Evolutionary conservation across 306 rosid genomes (phyloP), one percentile per base, ranked within the genome.

Genomic region (Alnus rubra): DNA sequence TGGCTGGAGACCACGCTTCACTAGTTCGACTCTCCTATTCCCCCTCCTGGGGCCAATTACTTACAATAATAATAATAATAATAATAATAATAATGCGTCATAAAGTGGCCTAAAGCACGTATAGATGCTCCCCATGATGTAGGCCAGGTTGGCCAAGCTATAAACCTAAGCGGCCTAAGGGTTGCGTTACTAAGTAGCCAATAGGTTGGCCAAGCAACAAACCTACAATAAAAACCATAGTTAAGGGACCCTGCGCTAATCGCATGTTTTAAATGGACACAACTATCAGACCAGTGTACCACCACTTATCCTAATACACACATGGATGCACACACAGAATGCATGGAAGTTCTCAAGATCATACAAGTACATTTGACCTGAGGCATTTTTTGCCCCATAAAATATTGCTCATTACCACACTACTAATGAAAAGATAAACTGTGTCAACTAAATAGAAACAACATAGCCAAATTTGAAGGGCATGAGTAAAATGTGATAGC

Each of bases 141-240:
- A 63, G n/a, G 12, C 39, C 31, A 30, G 45, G 70, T 15, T 35
- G 48, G 3, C 47, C 45, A 33, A 63, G 11, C 30, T 37, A 15
- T 65, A 15, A 8, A 65, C 30, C 71, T 37, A 37, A 16, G 13
- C 7, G 48, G 16, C 71, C n/a, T 12, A 23, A 9, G 3, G 64
- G 64, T 23, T 23, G 35, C 12, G 15, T 50, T 10, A 18, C 68
- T 30, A 60, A 9, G 39, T 28, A 33, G 37, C 39, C 35, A n/a
- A 60, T 30, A 60, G 68, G 39, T 60, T 60, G 37, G 39, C 69
- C 69, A 30, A 63, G 69, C 69, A 4, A 63, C 18, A 33, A 62
- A 63, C 69, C 44, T 31, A 63, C n/a, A 31, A 63, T 63, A 33
- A 33, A 58, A 63, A 63, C 19, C n/a, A 6, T 12, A 63, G 44